These are phyloP conservation scores for Ciborinia camelliae DNA, from an alignment of 2,329 filamentous ascomycete species.

Conservation along the genomic window DNA sequence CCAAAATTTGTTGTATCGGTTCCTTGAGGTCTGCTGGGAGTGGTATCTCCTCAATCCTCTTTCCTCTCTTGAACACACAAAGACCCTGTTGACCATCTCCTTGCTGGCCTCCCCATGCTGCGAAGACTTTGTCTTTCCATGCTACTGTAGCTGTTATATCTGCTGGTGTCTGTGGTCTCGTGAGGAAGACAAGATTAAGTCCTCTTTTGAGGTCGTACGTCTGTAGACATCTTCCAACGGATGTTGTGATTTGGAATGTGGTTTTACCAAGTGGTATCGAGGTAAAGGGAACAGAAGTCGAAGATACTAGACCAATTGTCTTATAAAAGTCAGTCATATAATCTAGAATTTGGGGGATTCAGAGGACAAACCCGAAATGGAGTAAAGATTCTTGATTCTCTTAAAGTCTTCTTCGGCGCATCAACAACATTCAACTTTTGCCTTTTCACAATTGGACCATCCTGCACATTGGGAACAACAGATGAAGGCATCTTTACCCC, in stretches of 20 bases:
- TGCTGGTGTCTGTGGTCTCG: constrained; percentile 80
- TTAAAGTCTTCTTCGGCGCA: constrained; percentile 41
- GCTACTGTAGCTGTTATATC: constrained; percentile 82
- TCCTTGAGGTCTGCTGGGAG: constrained; percentile 63
- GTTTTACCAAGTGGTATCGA: constrained; percentile 86
- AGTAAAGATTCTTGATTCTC: constrained; percentile 80
- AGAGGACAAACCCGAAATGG: constrained; percentile 73
- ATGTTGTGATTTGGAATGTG: constrained; percentile 96
- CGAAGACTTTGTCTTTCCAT: constrained; percentile 83
- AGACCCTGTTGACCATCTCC: constrained; percentile 60
- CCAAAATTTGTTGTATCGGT: constrained; percentile 71
- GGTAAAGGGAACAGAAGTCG: constrained; percentile 86
- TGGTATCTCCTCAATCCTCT: constrained; percentile 73
- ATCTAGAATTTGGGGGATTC: neutral
- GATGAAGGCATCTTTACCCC: constrained; percentile 45
- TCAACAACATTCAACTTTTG: constrained; percentile 58
- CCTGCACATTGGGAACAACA: constrained; percentile 43
- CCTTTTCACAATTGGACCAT: constrained; percentile 69
- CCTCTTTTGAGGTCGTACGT: constrained; percentile 92
- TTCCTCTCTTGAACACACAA: constrained; percentile 91
- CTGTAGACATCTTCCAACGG: constrained; percentile 82
- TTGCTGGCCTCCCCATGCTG: constrained; percentile 74
- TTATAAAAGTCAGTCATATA: constrained; percentile 41
- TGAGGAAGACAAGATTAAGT: constrained; percentile 90
- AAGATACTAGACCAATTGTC: constrained; percentile 91